Base-by-base conservation (phyloP, 2,329 filamentous ascomycete genomes). In the Aspergillus proliferans region DNA sequence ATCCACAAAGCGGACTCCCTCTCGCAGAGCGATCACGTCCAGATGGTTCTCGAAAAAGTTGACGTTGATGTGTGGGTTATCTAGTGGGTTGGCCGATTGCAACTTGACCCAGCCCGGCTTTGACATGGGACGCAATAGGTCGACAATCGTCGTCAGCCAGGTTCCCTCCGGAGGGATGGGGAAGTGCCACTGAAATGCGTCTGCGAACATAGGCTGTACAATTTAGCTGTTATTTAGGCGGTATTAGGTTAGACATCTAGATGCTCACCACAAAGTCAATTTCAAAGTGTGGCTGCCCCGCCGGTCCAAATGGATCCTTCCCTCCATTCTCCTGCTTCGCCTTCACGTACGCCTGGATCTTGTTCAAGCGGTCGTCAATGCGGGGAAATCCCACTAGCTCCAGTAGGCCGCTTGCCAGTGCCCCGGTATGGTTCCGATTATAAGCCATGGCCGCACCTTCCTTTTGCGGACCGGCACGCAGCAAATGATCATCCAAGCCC, bases 241-340 rank as follows among this genome's bases (percentile, higher is more conserved):
- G 62, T 36, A 70, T 61, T 59, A 82, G 83, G 71, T 61, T 59
- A 82, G 74, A 47, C 71, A 67, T 30, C 10, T 30, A 12, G 4
- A 38, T 38, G n/a, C n/a, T 38, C 9, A 38, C 34, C 34, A 84
- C 76, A 56, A 84, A 83, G 64, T 83, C 80, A 44, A 82, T 69
- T 63, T 82, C 78, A 52, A 82, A 82, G 53, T 82, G 79, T 33
- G 80, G 79, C 59, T 82, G 78, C 2, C 78, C 79, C 12, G 63
- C 69, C 0, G 79, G 78, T 2, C 72, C 72, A 53, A 81, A 82
- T 3, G 78, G 78, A 47, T 82, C 79, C 1, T 62, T 47, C 9
- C 64, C 65, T 10, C 65, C 67, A 49, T 75, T 74, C 5, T 57
- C 54, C 5, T 58, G 60, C 50, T 72, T 72, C 43, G 60, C 65